A percentile compares a stretch with the other conserved stretches of the same genome.
These are phyloP conservation scores for Xenoacremonium recifei DNA, from an alignment of 2,329 filamentous ascomycete species.

Conservation along the genomic window DNA sequence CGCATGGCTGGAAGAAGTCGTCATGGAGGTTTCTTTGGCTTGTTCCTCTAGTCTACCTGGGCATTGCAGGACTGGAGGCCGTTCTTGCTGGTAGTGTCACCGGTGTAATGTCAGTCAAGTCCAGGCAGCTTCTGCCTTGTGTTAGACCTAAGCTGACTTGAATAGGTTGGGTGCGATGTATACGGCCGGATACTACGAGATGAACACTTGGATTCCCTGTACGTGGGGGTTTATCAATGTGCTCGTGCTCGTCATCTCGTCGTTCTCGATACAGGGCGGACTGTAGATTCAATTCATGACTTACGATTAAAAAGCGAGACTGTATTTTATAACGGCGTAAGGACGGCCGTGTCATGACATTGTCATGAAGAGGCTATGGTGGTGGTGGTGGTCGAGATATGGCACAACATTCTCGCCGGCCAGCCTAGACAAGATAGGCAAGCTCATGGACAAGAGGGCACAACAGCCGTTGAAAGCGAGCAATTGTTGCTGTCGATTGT, in stretches of 20 bases:
- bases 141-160: slow-evolving; percentile 14
- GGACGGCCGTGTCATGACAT: too few relatives aligned
- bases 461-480: too few relatives aligned
- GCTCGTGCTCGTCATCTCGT: slow-evolving; percentile 78
- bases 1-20: slow-evolving; percentile 61
- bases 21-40: slow-evolving; percentile 67
- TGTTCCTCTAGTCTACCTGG: slow-evolving; percentile 66
- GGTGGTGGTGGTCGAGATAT: too few relatives aligned
- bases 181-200: slow-evolving; percentile 76
- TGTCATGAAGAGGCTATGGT: too few relatives aligned
- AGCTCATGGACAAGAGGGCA: too few relatives aligned
- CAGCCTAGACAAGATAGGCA: too few relatives aligned
- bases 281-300: too few relatives aligned
- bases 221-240: slow-evolving; percentile 86
- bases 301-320: too few relatives aligned
- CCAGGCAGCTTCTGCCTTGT: neutral
- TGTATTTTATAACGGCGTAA: too few relatives aligned
- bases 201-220: slow-evolving; percentile 94
- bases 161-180: slow-evolving; percentile 75
- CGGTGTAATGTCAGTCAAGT: slow-evolving; percentile 67
- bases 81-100: slow-evolving; percentile 78
- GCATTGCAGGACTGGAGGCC: slow-evolving; percentile 74
- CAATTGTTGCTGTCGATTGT: too few relatives aligned
- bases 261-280: slow-evolving; percentile 89
- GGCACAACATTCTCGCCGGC: too few relatives aligned